Evolutionary conservation across 768 basidiomycete genomes (phyloP).

Genomic region (Lanmaoa pseudosensibilis): DNA sequence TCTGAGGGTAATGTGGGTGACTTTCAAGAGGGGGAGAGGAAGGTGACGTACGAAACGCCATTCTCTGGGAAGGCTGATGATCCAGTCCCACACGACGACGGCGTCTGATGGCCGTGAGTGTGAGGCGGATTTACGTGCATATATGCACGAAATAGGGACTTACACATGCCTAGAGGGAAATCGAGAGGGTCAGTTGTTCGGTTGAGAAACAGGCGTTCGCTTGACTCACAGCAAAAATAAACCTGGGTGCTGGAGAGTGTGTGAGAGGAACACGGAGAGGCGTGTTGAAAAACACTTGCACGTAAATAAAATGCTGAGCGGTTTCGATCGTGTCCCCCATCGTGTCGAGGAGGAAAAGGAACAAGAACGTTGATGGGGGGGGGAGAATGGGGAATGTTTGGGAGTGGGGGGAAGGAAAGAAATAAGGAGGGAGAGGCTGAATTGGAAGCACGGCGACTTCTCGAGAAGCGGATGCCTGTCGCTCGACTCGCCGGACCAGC

Average conservation of each 20-base stretch:
- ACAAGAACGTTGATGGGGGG: slow-evolving; percentile 11
- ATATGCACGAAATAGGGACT: slow-evolving; percentile 25
- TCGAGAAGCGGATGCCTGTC: slow-evolving; percentile 29
- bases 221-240: slow-evolving; percentile 79
- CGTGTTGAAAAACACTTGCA: slow-evolving; percentile 38
- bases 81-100: slow-evolving; percentile 84
- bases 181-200: slow-evolving; percentile 31
- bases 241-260: slow-evolving; percentile 52
- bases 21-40: background rate
- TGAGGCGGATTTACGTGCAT: slow-evolving; percentile 10
- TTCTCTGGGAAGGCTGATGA: slow-evolving; percentile 74
- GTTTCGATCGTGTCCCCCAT: slow-evolving; percentile 53
- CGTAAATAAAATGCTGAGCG: slow-evolving; percentile 76
- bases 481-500: slow-evolving; percentile 18
- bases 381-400: slow-evolving; percentile 1
- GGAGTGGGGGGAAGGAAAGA: slow-evolving; percentile 21
- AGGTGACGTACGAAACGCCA: slow-evolving; percentile 63
- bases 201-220: slow-evolving; percentile 16
- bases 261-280: slow-evolving; percentile 12
- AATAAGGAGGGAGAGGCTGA: slow-evolving; percentile 27
- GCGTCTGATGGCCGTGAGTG: slow-evolving; percentile 51
- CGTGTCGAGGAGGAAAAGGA: slow-evolving; percentile 20
- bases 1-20: slow-evolving; percentile 38
- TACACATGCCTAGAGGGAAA: slow-evolving; percentile 66
- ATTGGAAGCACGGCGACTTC: slow-evolving; percentile 32